These are phyloP conservation scores for Ceratobasidium sp. DNA, from an alignment of 1,284 basidiomycete species.

Conservation along the genomic window DNA sequence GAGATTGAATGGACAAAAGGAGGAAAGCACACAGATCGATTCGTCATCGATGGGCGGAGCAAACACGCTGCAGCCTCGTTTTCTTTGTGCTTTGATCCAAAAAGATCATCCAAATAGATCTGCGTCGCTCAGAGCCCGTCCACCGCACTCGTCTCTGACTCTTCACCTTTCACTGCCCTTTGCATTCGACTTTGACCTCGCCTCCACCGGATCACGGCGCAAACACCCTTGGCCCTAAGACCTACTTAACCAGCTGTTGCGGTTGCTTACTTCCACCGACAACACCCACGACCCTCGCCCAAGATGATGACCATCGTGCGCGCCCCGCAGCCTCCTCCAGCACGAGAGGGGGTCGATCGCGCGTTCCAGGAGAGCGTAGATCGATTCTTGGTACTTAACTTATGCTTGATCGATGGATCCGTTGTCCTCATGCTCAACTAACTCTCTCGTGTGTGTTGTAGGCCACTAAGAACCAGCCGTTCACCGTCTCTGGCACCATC, in stretches of 20 bases:
- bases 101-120: too few species aligned
- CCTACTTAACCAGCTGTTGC: slow-evolving; percentile 19
- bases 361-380: slow-evolving; percentile 70
- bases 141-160: slow-evolving; percentile 1
- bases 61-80: slow-evolving; percentile 36
- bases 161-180: slow-evolving; percentile 17
- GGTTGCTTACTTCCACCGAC: not conserved
- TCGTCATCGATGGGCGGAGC: slow-evolving; percentile 30
- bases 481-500: slow-evolving; percentile 76
- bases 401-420: slow-evolving; percentile 28
- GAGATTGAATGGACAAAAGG: slow-evolving; percentile 1
- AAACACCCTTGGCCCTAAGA: slow-evolving; percentile 39
- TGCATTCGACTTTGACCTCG: slow-evolving; percentile 13
- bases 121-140: not conserved
- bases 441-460: not conserved
- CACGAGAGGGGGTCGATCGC: slow-evolving; percentile 64
- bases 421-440: not conserved
- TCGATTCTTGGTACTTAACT: slow-evolving; percentile 64
- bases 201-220: slow-evolving; percentile 7
- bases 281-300: slow-evolving; percentile 19
- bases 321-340: slow-evolving; percentile 27
- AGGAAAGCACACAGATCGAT: slow-evolving; percentile 18
- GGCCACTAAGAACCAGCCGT: slow-evolving; percentile 70
- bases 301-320: slow-evolving; percentile 45
- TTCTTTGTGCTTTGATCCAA: slow-evolving; percentile 31